Base-by-base conservation (phyloP, 75 land plant species). In the Pinus tabuliformis region DNA sequence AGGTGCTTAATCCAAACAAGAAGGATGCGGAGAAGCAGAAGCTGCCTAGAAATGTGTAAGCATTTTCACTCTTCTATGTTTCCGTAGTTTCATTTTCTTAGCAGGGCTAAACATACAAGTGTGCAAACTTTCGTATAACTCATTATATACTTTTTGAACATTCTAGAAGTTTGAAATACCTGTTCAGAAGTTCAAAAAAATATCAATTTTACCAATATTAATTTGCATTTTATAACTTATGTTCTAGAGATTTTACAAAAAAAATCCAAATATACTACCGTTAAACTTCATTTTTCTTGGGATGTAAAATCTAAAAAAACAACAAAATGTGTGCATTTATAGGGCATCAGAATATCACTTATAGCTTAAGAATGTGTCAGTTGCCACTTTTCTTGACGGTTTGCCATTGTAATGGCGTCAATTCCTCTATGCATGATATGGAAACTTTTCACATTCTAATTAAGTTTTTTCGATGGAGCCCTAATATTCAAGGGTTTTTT, bases 1-100 rank as follows among this genome's bases (percentile, higher is more conserved):
- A 92, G 57, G 93, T 97, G 24, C 66, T 94, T 72, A 92, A 94
- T 80, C 95, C 92, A 3, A 78, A 76, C 11, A 90, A 86, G 83
- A 94, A 94, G 79, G 91, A 94, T 79, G 22, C 77, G 15, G 80
- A 18, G 9, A 90, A 88, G 76, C 86, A 91, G 33, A 91, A 90
- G 57, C 92, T 94, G 14, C 95, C 98, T 7, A 88, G 93, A 74
- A 94, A 97, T 74, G 84, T 94, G 99, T 97, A 78, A 81, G 93
- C 59, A 15, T 78, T 59, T 58, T 73, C 24, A 6, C 0, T 42
- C 2, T 37, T 60, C 52, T 14, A 22, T 68, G 22, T 45, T n/a
- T 42, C 14, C 3, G 0, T 42, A 11, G 12, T 68, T 45, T 20
- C 7, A n/a, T 37, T 9, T 66, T 36, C 11, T 49, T 49, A 49